Base-by-base conservation (phyloP, 345 rosid genomes). In the Eucalyptus sp. region DNA sequence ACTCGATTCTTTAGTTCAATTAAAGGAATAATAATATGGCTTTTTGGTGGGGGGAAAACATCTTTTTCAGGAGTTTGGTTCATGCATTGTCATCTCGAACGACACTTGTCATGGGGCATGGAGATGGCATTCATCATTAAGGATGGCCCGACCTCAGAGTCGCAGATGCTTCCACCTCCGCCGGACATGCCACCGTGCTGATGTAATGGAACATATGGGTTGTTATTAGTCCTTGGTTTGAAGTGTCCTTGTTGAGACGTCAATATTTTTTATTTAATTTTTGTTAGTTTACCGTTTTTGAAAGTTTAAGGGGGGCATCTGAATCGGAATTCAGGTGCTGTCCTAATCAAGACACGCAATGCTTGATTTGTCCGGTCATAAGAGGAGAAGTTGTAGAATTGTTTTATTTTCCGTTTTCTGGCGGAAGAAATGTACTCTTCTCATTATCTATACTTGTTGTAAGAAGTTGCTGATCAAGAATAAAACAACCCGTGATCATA, bases 41-140 rank as follows among this genome's bases (percentile, higher is more conserved):
- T 7, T 44, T 76, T 29, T 50, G 14, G 6, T 0, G 24, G 81
- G 81, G 12, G 20, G 1, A 15, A 66, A 52, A 31, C 11, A 58
- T 27, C 52, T 31, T 56, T 22, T 50, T 12, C 91, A 93, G 93
- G 94, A 64, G 95, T 91, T 51, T 92, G 93, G 95, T 92, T 90
- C 62, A 84, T 90, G 94, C 92, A 93, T 87, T 93, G 95, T 87
- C 95, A 93, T 87, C 46, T 93, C 7, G 95, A 92, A 46, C 90
- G 93, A 37, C 94, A 92, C 58, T 10, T 87, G 29, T 71, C 91
- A 6, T 92, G 94, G 95, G 95, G 93, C 9, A 92, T 92, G 94
- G 90, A 89, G 66, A 93, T 89, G 88, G 90, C 87, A 11, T 90
- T 92, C 90, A 93, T 93, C 10, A 80, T 91, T n/a, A 91, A 90